Conservation (phyloP, 768 basidiomycete genomes). For the Dentipellis fragilis region DNA sequence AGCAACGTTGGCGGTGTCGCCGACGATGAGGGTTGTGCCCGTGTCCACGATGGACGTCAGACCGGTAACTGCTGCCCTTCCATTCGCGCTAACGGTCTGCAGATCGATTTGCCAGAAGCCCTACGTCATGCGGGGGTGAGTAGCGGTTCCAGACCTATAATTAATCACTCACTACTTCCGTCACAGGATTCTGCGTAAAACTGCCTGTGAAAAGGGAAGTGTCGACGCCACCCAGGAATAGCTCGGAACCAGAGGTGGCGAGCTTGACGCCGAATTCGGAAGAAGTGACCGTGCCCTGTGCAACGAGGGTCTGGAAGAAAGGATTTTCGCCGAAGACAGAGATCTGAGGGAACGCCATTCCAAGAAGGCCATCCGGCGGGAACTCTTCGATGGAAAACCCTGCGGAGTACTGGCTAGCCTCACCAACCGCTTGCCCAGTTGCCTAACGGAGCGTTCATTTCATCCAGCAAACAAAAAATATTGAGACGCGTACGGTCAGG, state of each 20-base stretch:
- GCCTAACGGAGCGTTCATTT: slow-evolving; percentile 7
- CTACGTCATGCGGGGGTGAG: neutral
- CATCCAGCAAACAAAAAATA: no score
- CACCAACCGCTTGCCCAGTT: slow-evolving; percentile 31
- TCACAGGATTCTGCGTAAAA: slow-evolving; percentile 21
- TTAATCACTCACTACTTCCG: slow-evolving; percentile 1
- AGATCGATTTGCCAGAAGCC: slow-evolving; percentile 20
- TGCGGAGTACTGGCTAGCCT: slow-evolving; percentile 30
- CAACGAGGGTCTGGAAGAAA: slow-evolving; percentile 24
- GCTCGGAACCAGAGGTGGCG: slow-evolving; percentile 17
- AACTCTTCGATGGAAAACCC: slow-evolving; percentile 21
- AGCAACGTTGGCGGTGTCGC: slow-evolving; percentile 13
- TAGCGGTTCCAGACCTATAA: no score
- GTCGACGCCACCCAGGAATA: slow-evolving; percentile 29
- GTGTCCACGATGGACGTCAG: slow-evolving; percentile 19
- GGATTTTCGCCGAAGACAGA: slow-evolving; percentile 15
- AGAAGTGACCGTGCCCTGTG: slow-evolving; percentile 11
- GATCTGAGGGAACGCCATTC: slow-evolving; percentile 25
- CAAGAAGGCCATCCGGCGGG: slow-evolving; percentile 31
- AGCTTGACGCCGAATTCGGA: slow-evolving; percentile 22
- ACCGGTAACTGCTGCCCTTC: slow-evolving; percentile 3
- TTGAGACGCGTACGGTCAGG: slow-evolving; percentile 14
- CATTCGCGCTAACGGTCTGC: slow-evolving; percentile 6
- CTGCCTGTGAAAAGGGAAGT: slow-evolving; percentile 22
- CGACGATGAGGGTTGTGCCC: slow-evolving; percentile 24